Conservation (phyloP, 352 stramenopile genomes). For the Phytophthora vignae region DNA sequence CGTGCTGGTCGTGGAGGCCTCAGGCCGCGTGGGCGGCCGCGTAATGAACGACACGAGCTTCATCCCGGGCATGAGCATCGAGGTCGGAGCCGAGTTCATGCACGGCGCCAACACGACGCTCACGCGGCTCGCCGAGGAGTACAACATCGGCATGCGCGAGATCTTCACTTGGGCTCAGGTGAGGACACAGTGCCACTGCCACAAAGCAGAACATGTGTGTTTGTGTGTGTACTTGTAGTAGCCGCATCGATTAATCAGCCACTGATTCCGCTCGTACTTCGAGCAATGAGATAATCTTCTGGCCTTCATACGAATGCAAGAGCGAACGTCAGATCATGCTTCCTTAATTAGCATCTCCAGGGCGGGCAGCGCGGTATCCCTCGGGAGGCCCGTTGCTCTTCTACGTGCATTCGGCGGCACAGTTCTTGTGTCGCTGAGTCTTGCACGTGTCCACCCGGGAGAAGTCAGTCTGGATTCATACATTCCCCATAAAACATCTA, state of each 20-base stretch:
- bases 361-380: conserved; percentile 33
- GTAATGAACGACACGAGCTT: conserved; percentile 72
- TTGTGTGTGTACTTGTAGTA: conserved; percentile 17
- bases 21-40: conserved; percentile 68
- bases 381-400: conserved; percentile 24
- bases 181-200: conserved; percentile 28
- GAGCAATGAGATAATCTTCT: conserved; percentile 68
- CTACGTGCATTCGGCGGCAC: conserved; percentile 66
- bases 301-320: conserved; percentile 92
- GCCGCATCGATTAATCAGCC: conserved; percentile 92
- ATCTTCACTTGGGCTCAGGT: conserved; percentile 91
- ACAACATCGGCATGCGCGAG: conserved; percentile 74
- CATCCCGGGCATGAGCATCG: conserved; percentile 74
- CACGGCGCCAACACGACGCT: conserved; percentile 84
- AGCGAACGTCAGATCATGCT: conserved; percentile 68
- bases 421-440: conserved; percentile 83
- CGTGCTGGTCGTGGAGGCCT: conserved; percentile 81
- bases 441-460: conserved; percentile 70
- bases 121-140: conserved; percentile 68
- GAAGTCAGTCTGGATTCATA: conserved; percentile 91
- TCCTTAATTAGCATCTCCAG: conserved; percentile 90
- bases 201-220: conserved; percentile 11
- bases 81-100: conserved; percentile 79
- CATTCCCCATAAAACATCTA: conserved; percentile 37
- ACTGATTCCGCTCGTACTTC: conserved; percentile 61